These are phyloP conservation scores for Thelephora ganbajun DNA, from an alignment of 768 basidiomycete genomes.

Conservation along the genomic window DNA sequence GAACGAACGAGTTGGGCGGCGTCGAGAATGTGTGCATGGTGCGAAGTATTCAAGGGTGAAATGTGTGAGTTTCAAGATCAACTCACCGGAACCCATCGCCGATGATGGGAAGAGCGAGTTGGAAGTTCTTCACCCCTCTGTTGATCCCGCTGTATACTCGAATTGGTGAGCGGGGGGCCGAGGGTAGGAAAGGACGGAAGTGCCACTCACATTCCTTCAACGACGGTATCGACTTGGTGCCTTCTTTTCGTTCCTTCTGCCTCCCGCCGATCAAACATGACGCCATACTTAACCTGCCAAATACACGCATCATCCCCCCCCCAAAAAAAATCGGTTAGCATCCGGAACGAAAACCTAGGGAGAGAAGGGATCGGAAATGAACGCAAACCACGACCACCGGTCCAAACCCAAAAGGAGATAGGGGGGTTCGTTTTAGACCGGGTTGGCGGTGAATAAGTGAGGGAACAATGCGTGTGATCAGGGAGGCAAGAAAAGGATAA, in stretches of 20 bases:
- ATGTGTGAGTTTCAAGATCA: too few relatives aligned
- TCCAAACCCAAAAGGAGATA: too few relatives aligned
- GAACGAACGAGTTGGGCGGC: too few relatives aligned
- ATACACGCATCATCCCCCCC: background rate
- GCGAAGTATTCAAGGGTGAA: too few relatives aligned
- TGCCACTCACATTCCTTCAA: slow-evolving; percentile 67
- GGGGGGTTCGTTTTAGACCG: too few relatives aligned
- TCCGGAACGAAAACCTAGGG: background rate
- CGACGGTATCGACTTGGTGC: slow-evolving; percentile 91
- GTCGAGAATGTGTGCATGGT: too few relatives aligned
- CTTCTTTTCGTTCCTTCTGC: slow-evolving; percentile 86
- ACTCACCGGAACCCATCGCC: slow-evolving; percentile 78
- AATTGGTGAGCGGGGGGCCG: background rate
- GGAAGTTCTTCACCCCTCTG: slow-evolving; percentile 81
- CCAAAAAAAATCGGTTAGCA: background rate
- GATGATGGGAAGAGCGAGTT: slow-evolving; percentile 69
- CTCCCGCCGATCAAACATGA: slow-evolving; percentile 91
- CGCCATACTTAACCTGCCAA: slow-evolving; percentile 68
- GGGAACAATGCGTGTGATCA: too few relatives aligned
- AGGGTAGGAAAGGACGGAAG: slow-evolving; percentile 5
- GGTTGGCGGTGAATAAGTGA: too few relatives aligned
- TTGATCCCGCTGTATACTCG: slow-evolving; percentile 72
- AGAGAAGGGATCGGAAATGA: background rate
- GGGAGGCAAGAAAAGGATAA: too few relatives aligned
- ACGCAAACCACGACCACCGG: too few relatives aligned